Base-by-base conservation (phyloP, 768 basidiomycete species). In the Hygrophoropsis aurantiaca region DNA sequence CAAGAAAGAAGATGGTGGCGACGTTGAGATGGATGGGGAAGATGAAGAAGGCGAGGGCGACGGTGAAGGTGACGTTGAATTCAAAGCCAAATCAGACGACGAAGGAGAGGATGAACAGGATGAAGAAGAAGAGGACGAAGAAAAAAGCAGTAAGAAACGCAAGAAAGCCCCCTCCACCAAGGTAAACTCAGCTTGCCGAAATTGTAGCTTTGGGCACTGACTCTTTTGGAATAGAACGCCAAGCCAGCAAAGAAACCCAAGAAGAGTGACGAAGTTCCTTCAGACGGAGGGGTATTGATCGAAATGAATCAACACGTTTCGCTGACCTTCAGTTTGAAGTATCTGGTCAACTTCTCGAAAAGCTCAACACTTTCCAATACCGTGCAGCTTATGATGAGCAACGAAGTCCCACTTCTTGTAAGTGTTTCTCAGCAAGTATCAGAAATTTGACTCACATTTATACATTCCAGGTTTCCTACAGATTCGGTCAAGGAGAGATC, bases 281-380 rank as follows among this genome's bases (percentile, higher is more conserved):
- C 72, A 2, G 69, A 71, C 11, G 80, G 75, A 38, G 75, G 72
- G n/a, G 85, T 95, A 40, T 65, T 71, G 51, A 87, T 97, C 61
- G 82, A 89, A 68, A 87, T 97, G 79, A 90, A 92, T 61, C 85
- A 88, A 63, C 83, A 90, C 53, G 95, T 99, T 52, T 80, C 84
- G 35, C 75, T 98, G 40, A 97, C 94, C 1, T 98, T 98, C 75
- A 93, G 90, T 25, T 74, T 98, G 58, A 98, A 97, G 68, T 99
- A 98, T 69, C 84, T 98, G 23, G 85, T 90, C 66, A 97, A 97
- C 72, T 98, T 99, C 60, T 82, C 92, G 43, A 98, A 97, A 78
- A 90, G 88, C 53, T 73, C 87, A 2, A 75, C 84, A 24, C 71
- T 99, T 32, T 79, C 82, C 11, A 75, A 72, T 52, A 79, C 74